These are phyloP conservation scores for Dipodascus geniculatus DNA, from an alignment of 805 yeast genomes.

Conservation along the genomic window DNA sequence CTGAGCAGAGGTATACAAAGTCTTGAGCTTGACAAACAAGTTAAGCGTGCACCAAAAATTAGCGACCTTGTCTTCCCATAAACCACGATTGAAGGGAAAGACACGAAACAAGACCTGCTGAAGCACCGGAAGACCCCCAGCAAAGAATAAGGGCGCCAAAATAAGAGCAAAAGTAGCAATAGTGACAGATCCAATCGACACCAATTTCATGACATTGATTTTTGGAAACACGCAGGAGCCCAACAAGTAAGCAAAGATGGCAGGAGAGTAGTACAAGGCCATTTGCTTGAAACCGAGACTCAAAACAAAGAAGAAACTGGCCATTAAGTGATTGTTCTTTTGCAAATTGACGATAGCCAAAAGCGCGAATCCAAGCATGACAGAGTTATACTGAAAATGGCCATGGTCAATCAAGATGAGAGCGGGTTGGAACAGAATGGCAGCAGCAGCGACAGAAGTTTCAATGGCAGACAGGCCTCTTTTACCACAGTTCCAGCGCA, in stretches of 20 bases:
- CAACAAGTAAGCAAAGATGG: constrained; percentile 69
- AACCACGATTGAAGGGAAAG: constrained; percentile 86
- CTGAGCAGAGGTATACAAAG: constrained; percentile 39
- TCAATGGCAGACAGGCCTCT: constrained; percentile 49
- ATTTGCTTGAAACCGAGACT: constrained; percentile 86
- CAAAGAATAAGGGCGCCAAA: constrained; percentile 46
- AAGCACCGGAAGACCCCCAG: constrained; percentile 33
- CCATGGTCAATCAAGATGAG: constrained; percentile 87
- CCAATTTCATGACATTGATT: constrained; percentile 45
- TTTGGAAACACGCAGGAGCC: constrained; percentile 36
- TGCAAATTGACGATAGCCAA: constrained; percentile 54
- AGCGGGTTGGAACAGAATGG: constrained; percentile 77
- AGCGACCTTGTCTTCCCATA: constrained; percentile 95
- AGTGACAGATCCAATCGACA: constrained; percentile 55
- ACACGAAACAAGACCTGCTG: constrained; percentile 53
- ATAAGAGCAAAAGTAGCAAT: constrained; percentile 38
- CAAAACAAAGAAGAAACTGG: constrained; percentile 65
- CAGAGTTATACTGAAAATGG: constrained; percentile 90
- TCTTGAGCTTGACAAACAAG: constrained; percentile 57
- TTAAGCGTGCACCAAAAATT: constrained; percentile 97
- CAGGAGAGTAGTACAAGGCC: constrained; percentile 89
- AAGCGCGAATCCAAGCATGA: constrained; percentile 82
- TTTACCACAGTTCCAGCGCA: constrained; percentile 58
- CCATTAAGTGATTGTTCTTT: constrained; percentile 49
- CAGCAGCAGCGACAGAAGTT: constrained; percentile 63